phyloP scores from a whole-genome alignment of 352 stramenopile species.

The Pythium sp. region DNA sequence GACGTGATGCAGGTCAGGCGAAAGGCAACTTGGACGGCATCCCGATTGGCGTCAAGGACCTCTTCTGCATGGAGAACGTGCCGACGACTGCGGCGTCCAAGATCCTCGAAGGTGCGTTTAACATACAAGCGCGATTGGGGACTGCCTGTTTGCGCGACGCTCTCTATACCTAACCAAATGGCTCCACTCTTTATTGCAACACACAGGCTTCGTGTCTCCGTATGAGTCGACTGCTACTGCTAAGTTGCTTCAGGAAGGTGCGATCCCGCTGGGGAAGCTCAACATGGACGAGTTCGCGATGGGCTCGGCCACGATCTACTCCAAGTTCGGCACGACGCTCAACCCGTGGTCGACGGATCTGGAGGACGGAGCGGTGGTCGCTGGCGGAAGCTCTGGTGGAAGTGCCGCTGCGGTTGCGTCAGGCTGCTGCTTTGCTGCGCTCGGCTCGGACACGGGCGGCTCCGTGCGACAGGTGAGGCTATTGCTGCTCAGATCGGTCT shows the following conservation, averaged over 20 bases:
- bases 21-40: slow-evolving; percentile 91
- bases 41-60: slow-evolving; percentile 95
- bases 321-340: slow-evolving; percentile 78
- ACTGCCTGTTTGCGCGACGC: no score
- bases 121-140: neutral
- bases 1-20: slow-evolving; percentile 38
- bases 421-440: slow-evolving; percentile 88
- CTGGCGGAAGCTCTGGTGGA: slow-evolving; percentile 93
- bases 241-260: slow-evolving; percentile 86
- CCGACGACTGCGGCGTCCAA: slow-evolving; percentile 88
- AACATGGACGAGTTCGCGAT: slow-evolving; percentile 99
- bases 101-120: slow-evolving; percentile 65
- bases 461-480: slow-evolving; percentile 89
- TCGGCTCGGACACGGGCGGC: slow-evolving; percentile 97
- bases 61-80: slow-evolving; percentile 91
- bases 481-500: neutral
- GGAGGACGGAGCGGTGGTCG: slow-evolving; percentile 53
- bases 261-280: slow-evolving; percentile 94
- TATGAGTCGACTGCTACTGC: slow-evolving; percentile 88
- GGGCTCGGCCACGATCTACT: slow-evolving; percentile 94
- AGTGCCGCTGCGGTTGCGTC: slow-evolving; percentile 92
- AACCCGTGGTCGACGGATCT: slow-evolving; percentile 85
- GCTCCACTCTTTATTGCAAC: neutral
- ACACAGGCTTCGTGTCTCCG: slow-evolving; percentile 71
- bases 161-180: neutral